These are phyloP conservation scores for Erodium maritimum DNA, from an alignment of 345 rosid species.

Conservation along the genomic window DNA sequence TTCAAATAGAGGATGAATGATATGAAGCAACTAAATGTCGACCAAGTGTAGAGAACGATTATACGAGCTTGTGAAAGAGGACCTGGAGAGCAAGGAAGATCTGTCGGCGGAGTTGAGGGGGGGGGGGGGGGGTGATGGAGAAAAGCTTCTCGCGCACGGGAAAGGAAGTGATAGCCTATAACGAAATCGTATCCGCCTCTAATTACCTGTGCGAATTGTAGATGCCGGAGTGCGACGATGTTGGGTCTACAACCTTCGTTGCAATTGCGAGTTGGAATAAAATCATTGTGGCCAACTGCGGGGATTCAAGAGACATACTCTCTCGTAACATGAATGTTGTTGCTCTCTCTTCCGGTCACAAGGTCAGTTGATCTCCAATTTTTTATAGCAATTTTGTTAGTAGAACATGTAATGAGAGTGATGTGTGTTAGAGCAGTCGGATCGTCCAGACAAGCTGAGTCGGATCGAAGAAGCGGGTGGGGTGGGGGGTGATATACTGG, in stretches of 20 bases:
- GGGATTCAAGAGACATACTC: constrained; percentile 85
- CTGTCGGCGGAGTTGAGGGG: constrained; percentile 20
- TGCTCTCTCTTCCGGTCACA: constrained; percentile 75
- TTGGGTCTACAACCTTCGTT: constrained; percentile 82
- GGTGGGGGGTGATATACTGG: constrained; percentile 83
- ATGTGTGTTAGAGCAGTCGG: constrained; percentile 81
- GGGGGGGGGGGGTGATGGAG: constrained; percentile 23
- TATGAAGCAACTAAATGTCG: too few species aligned
- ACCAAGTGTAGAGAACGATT: constrained; percentile 28
- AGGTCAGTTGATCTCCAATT: too few species aligned
- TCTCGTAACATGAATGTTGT: constrained; percentile 64
- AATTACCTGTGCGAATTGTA: constrained; percentile 31
- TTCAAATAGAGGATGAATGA: too few species aligned
- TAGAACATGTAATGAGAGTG: too few species aligned
- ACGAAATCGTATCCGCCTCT: background rate
- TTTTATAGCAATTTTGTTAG: too few species aligned
- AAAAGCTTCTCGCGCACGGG: constrained; percentile 33
- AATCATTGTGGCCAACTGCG: constrained; percentile 73
- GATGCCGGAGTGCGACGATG: constrained; percentile 39
- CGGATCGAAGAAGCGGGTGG: constrained; percentile 81
- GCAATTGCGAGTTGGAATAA: constrained; percentile 54
- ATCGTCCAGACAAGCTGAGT: constrained; percentile 69
- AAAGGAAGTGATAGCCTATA: constrained; percentile 20
- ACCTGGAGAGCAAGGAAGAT: constrained; percentile 10
- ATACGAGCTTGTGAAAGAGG: constrained; percentile 31